Base-by-base conservation (phyloP, 768 basidiomycete genomes). In the Mycena epipterygia region DNA sequence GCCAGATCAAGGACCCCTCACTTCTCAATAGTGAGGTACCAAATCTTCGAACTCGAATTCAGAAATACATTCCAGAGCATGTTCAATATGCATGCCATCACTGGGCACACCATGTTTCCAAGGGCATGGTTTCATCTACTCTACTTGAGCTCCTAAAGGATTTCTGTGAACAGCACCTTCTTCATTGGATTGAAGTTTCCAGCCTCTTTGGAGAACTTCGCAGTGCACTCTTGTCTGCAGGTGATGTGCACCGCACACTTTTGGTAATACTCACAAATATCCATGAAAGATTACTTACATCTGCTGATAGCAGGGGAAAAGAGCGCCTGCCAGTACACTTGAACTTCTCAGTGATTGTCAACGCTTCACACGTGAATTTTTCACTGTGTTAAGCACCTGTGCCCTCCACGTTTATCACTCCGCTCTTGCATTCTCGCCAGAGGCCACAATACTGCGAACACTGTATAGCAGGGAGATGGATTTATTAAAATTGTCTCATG, bases 101-200 rank as follows among this genome's bases (percentile, higher is more conserved):
- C 48, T 77, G 75, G 75, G 62, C 58, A 19, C 67, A 44, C 23
- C 77, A 78, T 52, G 14, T 78, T 37, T 29, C 60, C 3, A 33
- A 21, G 9, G 33, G 25, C 4, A 13, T 49, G 39, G 14, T 71
- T n/a, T 46, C 70, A 19, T 29, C 68, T 52, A 57, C 51, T 5
- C 48, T 74, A 17, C 55, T 68, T 3, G 41, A 48, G 2, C 42
- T 59, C 8, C 19, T 76, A 32, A 13, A 70, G 2, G 32, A 64
- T 6, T 77, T 78, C 32, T 71, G 66, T 51, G 42, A 56, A 30
- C 51, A 59, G 13, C 49, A 70, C 42, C 62, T 78, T 2, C 62
- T 78, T 5, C 51, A 75, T 35, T 78, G 77, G 77, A 48, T 78
- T 4, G 77, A 78, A 58, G 66, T 58, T 2, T 65, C 49, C 14